Evolutionary conservation across 2,329 filamentous ascomycete species (phyloP), one percentile per base, ranked within the genome.

Genomic region (Fusarium anthophilum): DNA sequence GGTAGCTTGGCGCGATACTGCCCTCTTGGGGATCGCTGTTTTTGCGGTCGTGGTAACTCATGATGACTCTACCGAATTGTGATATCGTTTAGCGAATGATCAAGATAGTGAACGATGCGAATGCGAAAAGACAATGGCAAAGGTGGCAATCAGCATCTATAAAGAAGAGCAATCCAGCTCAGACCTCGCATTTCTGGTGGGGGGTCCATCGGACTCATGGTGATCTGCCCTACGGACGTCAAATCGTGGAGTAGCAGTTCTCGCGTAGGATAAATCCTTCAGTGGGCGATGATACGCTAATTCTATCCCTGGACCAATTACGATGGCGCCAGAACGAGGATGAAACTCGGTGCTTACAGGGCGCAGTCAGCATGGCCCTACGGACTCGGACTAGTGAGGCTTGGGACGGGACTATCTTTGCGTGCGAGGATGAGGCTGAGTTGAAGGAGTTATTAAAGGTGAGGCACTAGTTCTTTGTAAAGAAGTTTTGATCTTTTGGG

Each of bases 301-400:
- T 41, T 11, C 4, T n/a, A 17, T 10, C 15, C 1, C 5, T 24
- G 2, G 12, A 4, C 66, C 66, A 69, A 69, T 69, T 1, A 22
- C 1, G 7, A 3, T 3, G 7, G 14, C 2, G 6, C 8, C 2
- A 18, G 17, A 14, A 5, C 20, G 14, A 5, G 8, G 13, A 20
- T 69, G 66, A 69, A 69, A 69, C 66, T 44, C 7, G 41, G 17
- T 51, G 66, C 64, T 69, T 44, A 63, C 66, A 69, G 6, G 66
- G 56, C 66, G 65, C 66, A 69, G 66, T 44, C 17, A 63, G 9
- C 12, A 38, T n/a, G 54, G 30, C 47, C 66, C 55, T 56, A 69
- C 66, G 66, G 66, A 69, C 38, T 63, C 66, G 66, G 66, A 69
- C 57, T 51, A 39, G 22, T 5, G 12, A 39, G 43, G 41, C 26